phyloP scores from a whole-genome alignment of 495 filamentous ascomycete species.

The Chlorociboria aeruginascens region DNA sequence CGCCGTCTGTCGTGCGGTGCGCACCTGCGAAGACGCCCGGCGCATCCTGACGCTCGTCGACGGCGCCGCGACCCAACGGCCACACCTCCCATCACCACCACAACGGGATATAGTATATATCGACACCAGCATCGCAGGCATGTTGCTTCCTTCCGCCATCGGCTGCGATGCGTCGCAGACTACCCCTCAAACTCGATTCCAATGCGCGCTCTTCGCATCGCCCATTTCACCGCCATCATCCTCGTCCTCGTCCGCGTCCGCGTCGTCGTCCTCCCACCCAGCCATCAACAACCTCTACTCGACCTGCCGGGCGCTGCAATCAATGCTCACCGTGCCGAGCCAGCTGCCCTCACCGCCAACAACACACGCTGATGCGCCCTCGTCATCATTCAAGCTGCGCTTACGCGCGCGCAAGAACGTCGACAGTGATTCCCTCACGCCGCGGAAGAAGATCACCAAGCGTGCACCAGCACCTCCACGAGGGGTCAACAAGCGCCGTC shows the following conservation, averaged over 20 bases:
- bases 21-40: slow-evolving; percentile 2
- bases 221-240: slow-evolving; percentile 53
- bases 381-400: slow-evolving; percentile 33
- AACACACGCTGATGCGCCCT: slow-evolving; percentile 38
- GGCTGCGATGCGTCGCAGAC: slow-evolving; percentile 50
- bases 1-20: neutral
- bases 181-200: slow-evolving; percentile 31
- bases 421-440: slow-evolving; percentile 24
- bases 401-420: slow-evolving; percentile 24
- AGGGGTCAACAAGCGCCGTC: slow-evolving; percentile 50
- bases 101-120: neutral
- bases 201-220: slow-evolving; percentile 46
- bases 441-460: slow-evolving; percentile 36
- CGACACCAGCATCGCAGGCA: slow-evolving; percentile 17
- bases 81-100: slow-evolving; percentile 1
- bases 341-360: slow-evolving; percentile 27
- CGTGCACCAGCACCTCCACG: slow-evolving; percentile 29
- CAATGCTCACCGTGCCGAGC: slow-evolving; percentile 39
- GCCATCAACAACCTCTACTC: slow-evolving; percentile 47
- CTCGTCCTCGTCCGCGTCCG: slow-evolving; percentile 42
- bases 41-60: slow-evolving; percentile 9
- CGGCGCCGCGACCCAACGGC: neutral
- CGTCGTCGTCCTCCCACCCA: slow-evolving; percentile 40
- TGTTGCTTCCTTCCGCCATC: slow-evolving; percentile 64
- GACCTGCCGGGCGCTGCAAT: slow-evolving; percentile 61